Evolutionary conservation across 2,329 filamentous ascomycete species (phyloP).

Genomic region (Didymosphaeria variabile): DNA sequence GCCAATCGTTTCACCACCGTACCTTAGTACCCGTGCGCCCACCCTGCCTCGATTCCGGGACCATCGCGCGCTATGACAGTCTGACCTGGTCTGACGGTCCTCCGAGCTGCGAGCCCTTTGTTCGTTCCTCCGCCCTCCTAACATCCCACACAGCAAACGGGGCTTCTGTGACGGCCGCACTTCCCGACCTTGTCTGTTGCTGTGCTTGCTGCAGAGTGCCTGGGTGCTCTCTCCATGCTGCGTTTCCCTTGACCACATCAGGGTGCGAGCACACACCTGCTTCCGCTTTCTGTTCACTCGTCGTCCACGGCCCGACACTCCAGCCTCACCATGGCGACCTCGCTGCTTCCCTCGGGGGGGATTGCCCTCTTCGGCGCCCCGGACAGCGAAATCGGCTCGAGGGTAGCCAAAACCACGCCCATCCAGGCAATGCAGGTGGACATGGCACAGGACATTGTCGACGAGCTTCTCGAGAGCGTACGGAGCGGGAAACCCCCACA

Average conservation of each 20-base stretch:
- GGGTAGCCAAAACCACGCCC: slow-evolving; percentile 40
- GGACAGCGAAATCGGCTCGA: slow-evolving; percentile 45
- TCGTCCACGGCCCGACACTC: slow-evolving; percentile 12
- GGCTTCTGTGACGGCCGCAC: slow-evolving; percentile 36
- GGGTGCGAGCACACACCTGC: slow-evolving; percentile 48
- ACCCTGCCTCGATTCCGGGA: slow-evolving; percentile 45
- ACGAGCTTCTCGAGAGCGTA: slow-evolving; percentile 51
- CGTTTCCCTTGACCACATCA: slow-evolving; percentile 45
- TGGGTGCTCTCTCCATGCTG: slow-evolving; percentile 53
- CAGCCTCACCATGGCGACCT: slow-evolving; percentile 40
- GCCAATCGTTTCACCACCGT: slow-evolving; percentile 52
- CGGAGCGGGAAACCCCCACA: slow-evolving; percentile 48
- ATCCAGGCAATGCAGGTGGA: slow-evolving; percentile 54
- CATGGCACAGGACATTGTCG: slow-evolving; percentile 51
- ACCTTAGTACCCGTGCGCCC: slow-evolving; percentile 49
- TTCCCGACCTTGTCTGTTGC: slow-evolving; percentile 31
- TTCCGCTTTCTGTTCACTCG: slow-evolving; percentile 29
- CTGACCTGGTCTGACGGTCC: slow-evolving; percentile 50
- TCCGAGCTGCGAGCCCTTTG: slow-evolving; percentile 45
- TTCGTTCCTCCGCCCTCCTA: slow-evolving; percentile 34
- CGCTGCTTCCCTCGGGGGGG: slow-evolving; percentile 36
- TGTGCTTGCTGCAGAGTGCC: slow-evolving; percentile 41
- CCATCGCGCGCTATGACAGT: slow-evolving; percentile 51
- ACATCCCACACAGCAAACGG: slow-evolving; percentile 33
- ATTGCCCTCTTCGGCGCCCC: slow-evolving; percentile 52